Evolutionary conservation across 208 protist genomes (phyloP).

Genomic region (Angomonas ambiguus): DNA sequence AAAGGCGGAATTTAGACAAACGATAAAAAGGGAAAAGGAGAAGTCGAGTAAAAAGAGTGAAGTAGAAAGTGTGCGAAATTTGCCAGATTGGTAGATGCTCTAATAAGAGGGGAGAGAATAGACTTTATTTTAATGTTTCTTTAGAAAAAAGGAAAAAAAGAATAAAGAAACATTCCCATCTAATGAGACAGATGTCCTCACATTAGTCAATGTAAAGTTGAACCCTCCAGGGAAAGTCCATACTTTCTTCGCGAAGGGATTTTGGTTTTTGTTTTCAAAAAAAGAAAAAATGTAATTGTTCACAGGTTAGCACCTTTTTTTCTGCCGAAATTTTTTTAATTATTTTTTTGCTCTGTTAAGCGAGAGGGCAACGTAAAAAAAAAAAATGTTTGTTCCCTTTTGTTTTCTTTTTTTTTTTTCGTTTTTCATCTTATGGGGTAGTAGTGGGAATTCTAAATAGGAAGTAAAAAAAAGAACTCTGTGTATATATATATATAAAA

Average conservation of each 20-base stretch:
- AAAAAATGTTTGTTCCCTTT: not conserved
- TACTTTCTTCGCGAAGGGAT: too few relatives aligned
- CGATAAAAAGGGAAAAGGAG: not conserved
- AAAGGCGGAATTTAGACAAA: not conserved
- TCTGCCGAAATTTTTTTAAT: too few relatives aligned
- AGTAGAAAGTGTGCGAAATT: slow-evolving; percentile 29
- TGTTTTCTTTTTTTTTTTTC: slow-evolving; percentile 17
- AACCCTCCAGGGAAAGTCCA: too few relatives aligned
- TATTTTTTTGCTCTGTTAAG: too few relatives aligned
- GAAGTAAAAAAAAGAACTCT: not conserved
- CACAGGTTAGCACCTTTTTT: too few relatives aligned
- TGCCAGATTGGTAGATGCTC: slow-evolving; percentile 43
- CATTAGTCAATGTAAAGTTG: too few relatives aligned
- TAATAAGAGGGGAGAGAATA: too few relatives aligned
- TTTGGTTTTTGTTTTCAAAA: too few relatives aligned
- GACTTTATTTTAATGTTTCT: not conserved
- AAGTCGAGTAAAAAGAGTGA: slow-evolving; percentile 11
- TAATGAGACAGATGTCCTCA: too few relatives aligned
- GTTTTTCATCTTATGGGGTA: not conserved
- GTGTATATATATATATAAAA: not conserved
- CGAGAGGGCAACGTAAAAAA: not conserved
- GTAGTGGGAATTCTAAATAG: not conserved
- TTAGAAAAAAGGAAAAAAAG: too few relatives aligned
- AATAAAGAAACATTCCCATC: too few relatives aligned
- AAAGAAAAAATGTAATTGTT: too few relatives aligned